Evolutionary conservation across 2,329 filamentous ascomycete species (phyloP).

Genomic region (Rhinocladiella mackenziei): DNA sequence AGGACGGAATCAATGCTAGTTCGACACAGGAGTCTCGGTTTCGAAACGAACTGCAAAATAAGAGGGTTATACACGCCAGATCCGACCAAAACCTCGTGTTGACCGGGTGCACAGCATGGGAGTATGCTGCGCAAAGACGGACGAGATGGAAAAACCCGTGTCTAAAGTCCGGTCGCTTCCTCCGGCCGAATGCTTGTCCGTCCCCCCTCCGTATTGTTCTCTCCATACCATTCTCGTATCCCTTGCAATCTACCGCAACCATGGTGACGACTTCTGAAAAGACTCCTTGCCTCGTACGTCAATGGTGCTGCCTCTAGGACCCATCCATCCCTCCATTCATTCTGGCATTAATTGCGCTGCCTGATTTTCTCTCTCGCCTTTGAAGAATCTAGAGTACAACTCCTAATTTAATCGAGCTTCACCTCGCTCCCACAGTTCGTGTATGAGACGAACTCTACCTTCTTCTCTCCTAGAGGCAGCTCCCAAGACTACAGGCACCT

Average conservation of each 20-base stretch:
- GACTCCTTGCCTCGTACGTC: not conserved
- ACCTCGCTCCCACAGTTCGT: slow-evolving; percentile 2
- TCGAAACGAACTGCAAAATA: no score
- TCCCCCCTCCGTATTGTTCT: not conserved
- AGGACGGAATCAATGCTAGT: no score
- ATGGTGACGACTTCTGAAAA: no score
- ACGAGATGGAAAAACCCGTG: not conserved
- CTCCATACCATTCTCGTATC: not conserved
- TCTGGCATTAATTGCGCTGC: no score
- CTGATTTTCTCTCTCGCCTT: not conserved
- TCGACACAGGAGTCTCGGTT: no score
- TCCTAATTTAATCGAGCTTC: no score
- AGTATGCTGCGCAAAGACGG: not conserved
- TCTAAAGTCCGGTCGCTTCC: not conserved
- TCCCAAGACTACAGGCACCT: slow-evolving; percentile 8
- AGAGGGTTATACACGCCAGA: no score
- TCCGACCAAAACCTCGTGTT: no score
- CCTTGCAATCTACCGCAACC: not conserved
- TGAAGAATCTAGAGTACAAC: no score
- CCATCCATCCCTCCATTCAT: no score
- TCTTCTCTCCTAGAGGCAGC: slow-evolving; percentile 20
- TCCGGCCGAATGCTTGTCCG: not conserved
- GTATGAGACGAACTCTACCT: slow-evolving; percentile 19
- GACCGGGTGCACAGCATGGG: no score
- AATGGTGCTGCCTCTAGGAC: not conserved